Evolutionary conservation across 23 red algal species (phyloP), one percentile per base, ranked within the genome.

Genomic region (Gracilaria vermiculophylla): DNA sequence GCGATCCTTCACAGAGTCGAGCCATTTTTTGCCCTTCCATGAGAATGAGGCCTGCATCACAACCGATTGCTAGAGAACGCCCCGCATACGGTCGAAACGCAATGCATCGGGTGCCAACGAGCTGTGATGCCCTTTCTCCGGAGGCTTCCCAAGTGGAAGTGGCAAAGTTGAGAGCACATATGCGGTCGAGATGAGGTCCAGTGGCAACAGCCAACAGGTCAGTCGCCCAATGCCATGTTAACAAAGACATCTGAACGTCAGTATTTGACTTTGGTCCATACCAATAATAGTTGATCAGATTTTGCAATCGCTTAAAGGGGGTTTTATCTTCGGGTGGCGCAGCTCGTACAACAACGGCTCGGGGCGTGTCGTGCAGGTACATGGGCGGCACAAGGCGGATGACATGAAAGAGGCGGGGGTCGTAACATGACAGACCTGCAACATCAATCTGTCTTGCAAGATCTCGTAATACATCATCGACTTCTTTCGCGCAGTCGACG

Each of bases 61-160:
- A 75, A 3, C 83, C 83, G 21, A 87, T 87, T 55, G 83, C 83
- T 21, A 87, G 67, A 36, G 67, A 62, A 31, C 83, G 47, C 9
- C 83, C 83, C 51, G 83, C 83, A 61, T 43, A 87, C 37, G 83
- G 83, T 2, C 83, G 83, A 61, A 87, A 87, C 67, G 83, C 41
- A 33, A 87, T 57, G 51, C 83, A 87, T 7, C 83, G 58, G 10
- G 52, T 74, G 3, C 70, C 83, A 23, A 15, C 5, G 1, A 87
- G 35, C 0, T 57, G 31, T 14, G 66, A 47, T 7, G 37, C 51
- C 20, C 83, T 40, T 29, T 87, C 44, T 1, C 64, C 83, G 9
- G 64, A 17, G 17, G 56, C 51, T 28, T 87, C 83, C 83, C 83
- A 87, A n/a, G 36, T 49, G 14, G 47, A 44, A 21, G 40, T 56